Conservation (phyloP, 768 basidiomycete genomes). For the Rhodotorula babjevae region DNA sequence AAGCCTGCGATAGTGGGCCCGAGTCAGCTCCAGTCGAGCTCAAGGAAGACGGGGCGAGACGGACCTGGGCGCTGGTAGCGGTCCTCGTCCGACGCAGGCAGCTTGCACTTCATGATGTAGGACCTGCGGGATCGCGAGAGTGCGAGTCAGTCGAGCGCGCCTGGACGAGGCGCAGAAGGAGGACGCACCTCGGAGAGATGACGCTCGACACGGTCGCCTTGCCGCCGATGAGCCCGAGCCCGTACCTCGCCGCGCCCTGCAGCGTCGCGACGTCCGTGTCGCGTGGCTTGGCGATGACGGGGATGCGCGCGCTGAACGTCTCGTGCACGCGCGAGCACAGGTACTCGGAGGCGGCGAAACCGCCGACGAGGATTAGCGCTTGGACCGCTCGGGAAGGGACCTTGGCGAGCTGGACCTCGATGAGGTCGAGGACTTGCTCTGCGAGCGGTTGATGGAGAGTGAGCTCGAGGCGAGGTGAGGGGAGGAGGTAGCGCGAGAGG, state of each 20-base stretch:
- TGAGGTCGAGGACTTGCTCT: constrained; percentile 65
- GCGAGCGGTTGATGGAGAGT: neutral
- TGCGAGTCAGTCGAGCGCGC: neutral
- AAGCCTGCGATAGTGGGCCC: constrained; percentile 54
- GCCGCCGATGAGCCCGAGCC: constrained; percentile 52
- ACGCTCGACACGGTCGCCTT: constrained; percentile 20
- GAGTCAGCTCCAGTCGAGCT: too few species aligned
- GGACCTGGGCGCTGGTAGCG: constrained; percentile 63
- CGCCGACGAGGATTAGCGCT: constrained; percentile 82
- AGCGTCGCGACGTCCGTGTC: constrained; percentile 83
- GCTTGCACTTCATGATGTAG: constrained; percentile 54
- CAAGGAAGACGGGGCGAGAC: neutral
- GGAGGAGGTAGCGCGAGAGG: too few species aligned
- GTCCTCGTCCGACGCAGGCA: constrained; percentile 82
- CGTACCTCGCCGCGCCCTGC: constrained; percentile 48
- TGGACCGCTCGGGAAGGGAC: constrained; percentile 56
- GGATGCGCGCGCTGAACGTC: constrained; percentile 59
- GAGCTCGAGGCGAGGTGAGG: neutral
- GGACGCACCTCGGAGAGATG: constrained; percentile 12
- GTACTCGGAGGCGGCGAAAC: constrained; percentile 79
- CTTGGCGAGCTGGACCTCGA: constrained; percentile 64
- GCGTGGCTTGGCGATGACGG: constrained; percentile 70
- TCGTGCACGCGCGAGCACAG: constrained; percentile 66
- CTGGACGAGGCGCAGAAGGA: too few species aligned
- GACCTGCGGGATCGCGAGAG: neutral